A percentile compares a stretch with the other conserved stretches of the same genome.
phyloP scores from a whole-genome alignment of 805 yeast species.

The Saccharomycopsis amapae region DNA sequence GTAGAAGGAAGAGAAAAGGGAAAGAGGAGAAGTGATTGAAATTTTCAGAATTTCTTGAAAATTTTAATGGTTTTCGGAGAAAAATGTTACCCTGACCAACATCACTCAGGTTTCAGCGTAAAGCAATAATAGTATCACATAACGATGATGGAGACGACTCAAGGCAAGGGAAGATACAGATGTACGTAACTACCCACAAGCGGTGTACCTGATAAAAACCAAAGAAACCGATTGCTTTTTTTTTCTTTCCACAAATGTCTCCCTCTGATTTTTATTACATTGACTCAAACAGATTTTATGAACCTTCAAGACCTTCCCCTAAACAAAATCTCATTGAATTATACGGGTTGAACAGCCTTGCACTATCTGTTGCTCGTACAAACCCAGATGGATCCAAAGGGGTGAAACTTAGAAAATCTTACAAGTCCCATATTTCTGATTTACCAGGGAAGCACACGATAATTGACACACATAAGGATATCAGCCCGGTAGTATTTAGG shows the following conservation, averaged over 20 bases:
- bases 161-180: background rate
- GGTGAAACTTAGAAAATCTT: conserved; percentile 86
- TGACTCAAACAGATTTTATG: conserved; percentile 27
- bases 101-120: too few species aligned
- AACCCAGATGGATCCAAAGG: conserved; percentile 88
- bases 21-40: too few species aligned
- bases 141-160: background rate
- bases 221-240: too few species aligned
- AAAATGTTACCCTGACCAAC: too few species aligned
- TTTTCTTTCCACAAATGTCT: too few species aligned
- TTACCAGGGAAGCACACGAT: conserved; percentile 67
- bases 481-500: conserved; percentile 18
- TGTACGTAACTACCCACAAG: too few species aligned
- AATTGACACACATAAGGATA: conserved; percentile 38
- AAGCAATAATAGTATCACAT: too few species aligned
- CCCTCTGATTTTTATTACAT: conserved; percentile 7
- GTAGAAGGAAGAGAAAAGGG: too few species aligned
- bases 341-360: conserved; percentile 60
- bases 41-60: too few species aligned
- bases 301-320: conserved; percentile 59
- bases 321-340: conserved; percentile 59
- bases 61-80: too few species aligned
- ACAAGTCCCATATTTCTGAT: conserved; percentile 86
- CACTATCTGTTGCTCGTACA: conserved; percentile 76
- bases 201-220: too few species aligned